Conservation (phyloP, 805 yeast species). For the Yarrowia sp. region DNA sequence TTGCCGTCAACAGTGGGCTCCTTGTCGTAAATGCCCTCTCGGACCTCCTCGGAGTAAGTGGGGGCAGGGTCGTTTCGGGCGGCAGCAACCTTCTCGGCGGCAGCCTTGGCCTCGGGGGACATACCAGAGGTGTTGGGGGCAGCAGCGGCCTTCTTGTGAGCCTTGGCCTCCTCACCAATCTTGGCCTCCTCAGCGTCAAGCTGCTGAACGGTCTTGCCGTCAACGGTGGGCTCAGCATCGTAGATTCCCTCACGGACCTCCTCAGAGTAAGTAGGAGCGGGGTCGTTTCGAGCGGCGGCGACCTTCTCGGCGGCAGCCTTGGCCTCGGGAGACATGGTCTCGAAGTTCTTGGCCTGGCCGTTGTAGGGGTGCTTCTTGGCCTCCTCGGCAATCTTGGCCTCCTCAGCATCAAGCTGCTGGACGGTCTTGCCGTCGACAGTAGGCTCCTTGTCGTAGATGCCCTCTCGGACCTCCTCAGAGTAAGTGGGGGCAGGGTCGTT, state of each 20-base stretch:
- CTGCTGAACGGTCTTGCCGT: constrained; percentile 33
- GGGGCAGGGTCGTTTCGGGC: background rate
- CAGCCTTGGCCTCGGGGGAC: constrained; percentile 13
- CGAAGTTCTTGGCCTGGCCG: background rate
- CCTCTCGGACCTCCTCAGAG: constrained; percentile 4
- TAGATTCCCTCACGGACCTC: constrained; percentile 17
- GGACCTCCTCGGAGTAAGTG: constrained; percentile 1
- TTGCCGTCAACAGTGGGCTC: constrained; percentile 7
- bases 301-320: constrained; percentile 34
- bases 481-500: background rate
- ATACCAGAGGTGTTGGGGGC: background rate
- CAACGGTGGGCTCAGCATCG: constrained; percentile 31
- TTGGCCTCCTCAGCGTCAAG: constrained; percentile 27
- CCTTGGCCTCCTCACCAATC: constrained; percentile 16
- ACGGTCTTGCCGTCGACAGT: constrained; percentile 11
- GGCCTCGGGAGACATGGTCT: constrained; percentile 18
- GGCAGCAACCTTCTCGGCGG: constrained; percentile 9
- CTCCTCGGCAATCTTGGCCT: constrained; percentile 8
- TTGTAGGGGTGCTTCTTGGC: constrained; percentile 2
- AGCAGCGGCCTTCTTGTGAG: too few relatives aligned
- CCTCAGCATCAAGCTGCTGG: constrained; percentile 9
- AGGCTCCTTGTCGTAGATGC: constrained; percentile 4
- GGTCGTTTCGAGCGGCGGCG: constrained; percentile 20
- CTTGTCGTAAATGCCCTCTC: constrained; percentile 1
- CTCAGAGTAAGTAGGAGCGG: constrained; percentile 28